Evolutionary conservation across 768 basidiomycete genomes (phyloP).

Genomic region (Symmetrospora coprosmae): DNA sequence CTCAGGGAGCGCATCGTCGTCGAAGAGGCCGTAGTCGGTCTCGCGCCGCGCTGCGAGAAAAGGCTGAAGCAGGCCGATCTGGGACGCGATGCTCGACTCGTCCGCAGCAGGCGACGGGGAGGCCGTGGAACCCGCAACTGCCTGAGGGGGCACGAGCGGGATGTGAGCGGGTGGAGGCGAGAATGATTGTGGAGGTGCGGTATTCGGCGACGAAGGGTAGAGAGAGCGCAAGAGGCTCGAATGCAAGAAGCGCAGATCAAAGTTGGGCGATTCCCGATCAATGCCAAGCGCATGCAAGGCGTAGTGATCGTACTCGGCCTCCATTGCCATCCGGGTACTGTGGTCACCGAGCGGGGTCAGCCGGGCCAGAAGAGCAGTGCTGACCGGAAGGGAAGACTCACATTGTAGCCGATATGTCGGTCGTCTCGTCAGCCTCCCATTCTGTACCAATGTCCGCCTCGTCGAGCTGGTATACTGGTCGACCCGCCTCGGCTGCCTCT

Average conservation of each 20-base stretch:
- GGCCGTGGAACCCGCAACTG: neutral
- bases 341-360: too few relatives aligned
- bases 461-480: neutral
- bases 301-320: neutral
- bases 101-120: too few relatives aligned
- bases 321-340: neutral
- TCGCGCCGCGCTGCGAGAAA: conserved; percentile 1
- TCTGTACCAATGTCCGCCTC: too few relatives aligned
- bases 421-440: too few relatives aligned
- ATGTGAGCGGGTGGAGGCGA: neutral
- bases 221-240: neutral
- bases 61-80: conserved; percentile 22
- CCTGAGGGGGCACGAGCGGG: neutral
- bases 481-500: neutral
- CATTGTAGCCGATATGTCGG: too few relatives aligned
- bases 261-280: neutral
- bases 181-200: neutral
- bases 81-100: too few relatives aligned
- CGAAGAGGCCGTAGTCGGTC: conserved; percentile 11
- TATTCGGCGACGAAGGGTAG: neutral
- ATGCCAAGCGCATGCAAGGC: neutral
- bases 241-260: neutral
- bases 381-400: too few relatives aligned
- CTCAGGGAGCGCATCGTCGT: conserved; percentile 7
- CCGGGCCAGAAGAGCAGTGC: too few relatives aligned